Percentiles rank a stretch among this genome's conserved stretches.
Evolutionary conservation across 495 filamentous ascomycete species (phyloP).

Genomic region (Hyaloscypha finlandica): DNA sequence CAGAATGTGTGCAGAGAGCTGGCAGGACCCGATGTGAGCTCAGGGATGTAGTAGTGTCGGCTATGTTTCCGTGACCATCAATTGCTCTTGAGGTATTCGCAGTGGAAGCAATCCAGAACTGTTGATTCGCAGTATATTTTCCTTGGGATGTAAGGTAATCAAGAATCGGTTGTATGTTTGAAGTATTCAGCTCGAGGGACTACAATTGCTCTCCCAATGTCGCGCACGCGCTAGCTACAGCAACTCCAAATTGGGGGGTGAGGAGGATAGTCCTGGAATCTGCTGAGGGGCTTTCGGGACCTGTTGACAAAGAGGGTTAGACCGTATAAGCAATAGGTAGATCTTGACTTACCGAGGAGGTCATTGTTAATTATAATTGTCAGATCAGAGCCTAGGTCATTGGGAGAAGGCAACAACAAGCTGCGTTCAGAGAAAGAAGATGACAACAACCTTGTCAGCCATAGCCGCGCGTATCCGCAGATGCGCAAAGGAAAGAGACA

Average conservation of each 20-base stretch:
- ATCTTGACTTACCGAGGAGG: slow-evolving; percentile 21
- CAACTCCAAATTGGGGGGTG: slow-evolving; percentile 29
- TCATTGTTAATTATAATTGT: slow-evolving; percentile 30
- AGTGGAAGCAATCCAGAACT: slow-evolving; percentile 42
- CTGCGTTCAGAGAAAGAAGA: slow-evolving; percentile 14
- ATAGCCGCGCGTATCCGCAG: slow-evolving; percentile 16
- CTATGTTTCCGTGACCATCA: slow-evolving; percentile 31
- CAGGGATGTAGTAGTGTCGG: slow-evolving; percentile 10
- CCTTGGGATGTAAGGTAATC: slow-evolving; percentile 42
- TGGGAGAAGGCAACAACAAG: slow-evolving; percentile 18
- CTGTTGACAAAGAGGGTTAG: slow-evolving; percentile 27
- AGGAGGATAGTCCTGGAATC: slow-evolving; percentile 45
- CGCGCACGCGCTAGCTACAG: slow-evolving; percentile 37
- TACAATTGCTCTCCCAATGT: slow-evolving; percentile 47
- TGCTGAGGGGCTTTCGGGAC: slow-evolving; percentile 38
- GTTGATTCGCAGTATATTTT: slow-evolving; percentile 25
- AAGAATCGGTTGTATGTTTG: slow-evolving; percentile 41
- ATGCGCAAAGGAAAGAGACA: background rate
- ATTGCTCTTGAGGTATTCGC: slow-evolving; percentile 29
- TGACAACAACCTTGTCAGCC: slow-evolving; percentile 10
- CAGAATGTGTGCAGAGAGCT: slow-evolving; percentile 48
- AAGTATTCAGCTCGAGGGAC: slow-evolving; percentile 37
- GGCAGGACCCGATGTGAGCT: slow-evolving; percentile 27
- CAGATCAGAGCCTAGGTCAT: slow-evolving; percentile 22
- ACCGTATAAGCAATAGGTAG: background rate